Evolutionary conservation across 495 filamentous ascomycete species (phyloP).

Genomic region (Haplographium delicatum): DNA sequence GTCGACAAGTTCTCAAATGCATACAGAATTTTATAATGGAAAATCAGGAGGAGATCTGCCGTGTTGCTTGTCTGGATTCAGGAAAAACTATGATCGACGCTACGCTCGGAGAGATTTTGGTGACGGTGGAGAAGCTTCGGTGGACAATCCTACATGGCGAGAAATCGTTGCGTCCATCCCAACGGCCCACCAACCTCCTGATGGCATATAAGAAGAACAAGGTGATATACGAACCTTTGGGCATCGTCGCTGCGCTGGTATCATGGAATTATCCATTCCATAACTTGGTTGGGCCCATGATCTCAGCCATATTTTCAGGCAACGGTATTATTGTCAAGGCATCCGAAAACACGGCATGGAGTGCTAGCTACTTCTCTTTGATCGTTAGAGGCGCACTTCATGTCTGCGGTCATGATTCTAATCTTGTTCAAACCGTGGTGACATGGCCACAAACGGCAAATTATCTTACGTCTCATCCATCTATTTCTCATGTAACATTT

Average conservation of each 20-base stretch:
- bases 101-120: slow-evolving; percentile 86
- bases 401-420: slow-evolving; percentile 77
- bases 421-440: slow-evolving; percentile 76
- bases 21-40: slow-evolving; percentile 80
- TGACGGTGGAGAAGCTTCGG: slow-evolving; percentile 86
- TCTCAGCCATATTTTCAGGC: slow-evolving; percentile 87
- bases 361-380: slow-evolving; percentile 68
- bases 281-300: slow-evolving; percentile 87
- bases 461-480: slow-evolving; percentile 80
- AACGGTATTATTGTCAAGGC: slow-evolving; percentile 89
- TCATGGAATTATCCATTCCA: slow-evolving; percentile 98
- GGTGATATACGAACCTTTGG: slow-evolving; percentile 86
- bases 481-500: slow-evolving; percentile 90
- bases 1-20: slow-evolving; percentile 74
- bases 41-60: slow-evolving; percentile 83
- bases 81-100: slow-evolving; percentile 96
- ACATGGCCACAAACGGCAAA: slow-evolving; percentile 82
- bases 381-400: slow-evolving; percentile 72
- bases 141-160: slow-evolving; percentile 95
- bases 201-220: slow-evolving; percentile 95
- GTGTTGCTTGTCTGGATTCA: slow-evolving; percentile 86
- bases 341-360: slow-evolving; percentile 93
- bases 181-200: slow-evolving; percentile 74
- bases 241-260: slow-evolving; percentile 85
- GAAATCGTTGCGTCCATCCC: slow-evolving; percentile 64